phyloP scores from a whole-genome alignment of 192 early-diverging fungal species.

The Diversispora eburnea region DNA sequence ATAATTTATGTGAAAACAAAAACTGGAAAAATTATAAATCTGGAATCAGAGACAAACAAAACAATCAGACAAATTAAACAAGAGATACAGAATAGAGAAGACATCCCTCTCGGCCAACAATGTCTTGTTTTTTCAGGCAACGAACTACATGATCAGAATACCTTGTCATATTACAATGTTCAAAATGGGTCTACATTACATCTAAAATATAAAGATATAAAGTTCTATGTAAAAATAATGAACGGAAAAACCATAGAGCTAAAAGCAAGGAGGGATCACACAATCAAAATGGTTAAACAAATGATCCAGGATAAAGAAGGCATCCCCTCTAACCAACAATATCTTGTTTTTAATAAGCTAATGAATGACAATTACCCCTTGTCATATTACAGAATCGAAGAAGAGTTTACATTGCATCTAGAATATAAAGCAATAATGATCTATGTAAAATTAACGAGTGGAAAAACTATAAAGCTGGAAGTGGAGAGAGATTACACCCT shows the following conservation, averaged over 20 bases:
- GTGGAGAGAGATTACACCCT: conserved; percentile 63
- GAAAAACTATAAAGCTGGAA: conserved; percentile 88
- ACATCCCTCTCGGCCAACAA: neutral
- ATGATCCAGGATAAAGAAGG: conserved; percentile 79
- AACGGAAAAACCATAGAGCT: conserved; percentile 91
- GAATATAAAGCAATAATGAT: conserved; percentile 31
- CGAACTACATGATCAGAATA: neutral
- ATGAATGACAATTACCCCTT: conserved; percentile 64
- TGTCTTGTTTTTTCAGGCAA: neutral
- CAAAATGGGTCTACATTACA: neutral
- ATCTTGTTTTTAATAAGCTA: neutral
- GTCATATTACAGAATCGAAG: conserved; percentile 73
- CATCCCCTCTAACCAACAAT: neutral
- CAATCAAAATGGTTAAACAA: conserved; percentile 65
- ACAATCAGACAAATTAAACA: conserved; percentile 2
- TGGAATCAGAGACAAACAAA: neutral
- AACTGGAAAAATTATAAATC: neutral
- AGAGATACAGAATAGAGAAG: neutral
- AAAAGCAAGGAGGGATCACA: conserved; percentile 66
- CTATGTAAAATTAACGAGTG: conserved; percentile 63
- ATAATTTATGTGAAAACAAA: neutral
- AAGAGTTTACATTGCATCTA: conserved; percentile 68
- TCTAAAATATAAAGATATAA: neutral
- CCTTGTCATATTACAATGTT: conserved; percentile 16
- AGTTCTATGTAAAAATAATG: conserved; percentile 51